A percentile compares a stretch with the other conserved stretches of the same genome.
Evolutionary conservation across 2,329 filamentous ascomycete species (phyloP).

Genomic region (Hymenoscyphus linearis): DNA sequence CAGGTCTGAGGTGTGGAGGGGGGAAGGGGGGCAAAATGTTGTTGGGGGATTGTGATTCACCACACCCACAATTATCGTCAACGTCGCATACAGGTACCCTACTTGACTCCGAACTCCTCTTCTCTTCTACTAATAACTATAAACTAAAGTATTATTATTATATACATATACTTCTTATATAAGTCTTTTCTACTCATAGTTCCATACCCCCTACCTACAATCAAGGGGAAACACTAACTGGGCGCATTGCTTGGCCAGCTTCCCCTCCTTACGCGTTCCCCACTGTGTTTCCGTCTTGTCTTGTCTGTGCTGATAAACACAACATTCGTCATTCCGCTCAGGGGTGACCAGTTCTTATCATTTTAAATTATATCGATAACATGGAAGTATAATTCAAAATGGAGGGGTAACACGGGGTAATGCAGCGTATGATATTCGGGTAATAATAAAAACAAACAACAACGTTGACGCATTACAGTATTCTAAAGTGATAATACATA

Average conservation of each 20-base stretch:
- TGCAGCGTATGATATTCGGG: background rate
- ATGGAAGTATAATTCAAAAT: background rate
- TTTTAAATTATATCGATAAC: background rate
- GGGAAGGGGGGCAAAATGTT: background rate
- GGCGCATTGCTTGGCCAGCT: background rate
- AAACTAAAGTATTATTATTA: background rate
- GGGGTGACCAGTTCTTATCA: background rate
- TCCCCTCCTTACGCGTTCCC: background rate
- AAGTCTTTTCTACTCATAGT: background rate
- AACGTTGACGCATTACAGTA: too few species aligned
- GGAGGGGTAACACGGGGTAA: background rate
- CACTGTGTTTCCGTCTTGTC: slow-evolving; percentile 2
- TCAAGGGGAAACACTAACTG: background rate
- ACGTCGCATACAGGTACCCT: background rate
- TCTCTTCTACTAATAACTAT: background rate
- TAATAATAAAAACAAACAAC: background rate
- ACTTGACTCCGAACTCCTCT: background rate
- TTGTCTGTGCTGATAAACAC: slow-evolving; percentile 6
- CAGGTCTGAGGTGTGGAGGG: background rate
- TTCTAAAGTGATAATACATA: too few species aligned
- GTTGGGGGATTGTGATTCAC: background rate
- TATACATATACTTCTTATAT: background rate
- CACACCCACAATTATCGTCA: too few species aligned
- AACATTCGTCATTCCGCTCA: slow-evolving; percentile 4
- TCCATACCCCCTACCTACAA: background rate